Percentiles rank a stretch among this genome's conserved stretches.
Conservation (phyloP, 495 filamentous ascomycete genomes). For the Aspergillus biplanus region DNA sequence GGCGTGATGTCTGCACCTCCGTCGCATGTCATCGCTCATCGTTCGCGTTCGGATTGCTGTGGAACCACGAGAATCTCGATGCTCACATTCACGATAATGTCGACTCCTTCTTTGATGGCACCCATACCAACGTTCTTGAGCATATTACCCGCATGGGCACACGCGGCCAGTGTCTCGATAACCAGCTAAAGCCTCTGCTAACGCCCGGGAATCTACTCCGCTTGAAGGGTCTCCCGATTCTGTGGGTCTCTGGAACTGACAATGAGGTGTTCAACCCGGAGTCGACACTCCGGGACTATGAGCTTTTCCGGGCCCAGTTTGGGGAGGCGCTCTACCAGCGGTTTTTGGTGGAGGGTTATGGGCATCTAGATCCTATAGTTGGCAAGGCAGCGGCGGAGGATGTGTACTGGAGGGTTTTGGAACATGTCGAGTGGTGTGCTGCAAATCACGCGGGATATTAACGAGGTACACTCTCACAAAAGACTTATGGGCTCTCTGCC, state of each 20-base stretch:
- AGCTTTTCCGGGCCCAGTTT: slow-evolving; percentile 57
- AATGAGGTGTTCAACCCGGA: slow-evolving; percentile 64
- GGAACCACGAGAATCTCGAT: slow-evolving; percentile 67
- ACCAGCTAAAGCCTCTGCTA: slow-evolving; percentile 45
- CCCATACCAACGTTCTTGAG: slow-evolving; percentile 61
- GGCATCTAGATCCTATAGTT: slow-evolving; percentile 71
- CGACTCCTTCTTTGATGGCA: slow-evolving; percentile 62
- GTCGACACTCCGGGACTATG: slow-evolving; percentile 60
- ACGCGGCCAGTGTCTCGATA: slow-evolving; percentile 55
- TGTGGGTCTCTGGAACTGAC: slow-evolving; percentile 60
- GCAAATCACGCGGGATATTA: no score
- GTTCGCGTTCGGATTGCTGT: slow-evolving; percentile 66
- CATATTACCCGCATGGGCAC: slow-evolving; percentile 61
- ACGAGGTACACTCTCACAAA: no score
- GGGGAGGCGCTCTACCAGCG: slow-evolving; percentile 53
- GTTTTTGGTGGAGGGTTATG: slow-evolving; percentile 62
- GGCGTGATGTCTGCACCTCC: slow-evolving; percentile 64
- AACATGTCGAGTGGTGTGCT: slow-evolving; percentile 51
- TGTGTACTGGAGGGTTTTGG: slow-evolving; percentile 62
- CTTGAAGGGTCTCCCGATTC: slow-evolving; percentile 59
- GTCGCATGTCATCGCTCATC: slow-evolving; percentile 62
- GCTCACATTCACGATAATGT: slow-evolving; percentile 65
- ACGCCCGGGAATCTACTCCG: slow-evolving; percentile 50
- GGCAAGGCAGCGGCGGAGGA: slow-evolving; percentile 63
- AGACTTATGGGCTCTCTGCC: no score